A percentile compares a stretch with the other conserved stretches of the same genome.
Conservation (phyloP, 352 stramenopile species). For the Pythium brassicae region DNA sequence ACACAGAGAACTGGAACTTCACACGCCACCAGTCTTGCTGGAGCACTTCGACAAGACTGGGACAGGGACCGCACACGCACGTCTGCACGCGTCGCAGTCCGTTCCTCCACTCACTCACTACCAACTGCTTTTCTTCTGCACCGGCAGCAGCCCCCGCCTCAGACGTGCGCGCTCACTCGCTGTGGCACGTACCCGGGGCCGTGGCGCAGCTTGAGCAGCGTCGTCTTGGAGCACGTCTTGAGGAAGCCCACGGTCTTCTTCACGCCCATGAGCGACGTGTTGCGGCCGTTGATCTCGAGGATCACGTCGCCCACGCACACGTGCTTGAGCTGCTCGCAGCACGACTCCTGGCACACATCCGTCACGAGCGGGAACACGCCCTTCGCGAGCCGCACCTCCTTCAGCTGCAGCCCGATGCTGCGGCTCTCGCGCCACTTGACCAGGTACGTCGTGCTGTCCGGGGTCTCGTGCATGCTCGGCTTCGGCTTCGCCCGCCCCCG, state of each 20-base stretch:
- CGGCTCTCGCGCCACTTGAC: constrained; percentile 87
- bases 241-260: constrained; percentile 89
- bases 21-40: constrained; percentile 3
- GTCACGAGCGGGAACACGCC: constrained; percentile 77
- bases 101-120: neutral
- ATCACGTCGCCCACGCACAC: constrained; percentile 84
- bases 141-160: neutral
- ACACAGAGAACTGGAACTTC: neutral
- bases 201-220: constrained; percentile 80
- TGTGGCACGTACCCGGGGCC: constrained; percentile 68
- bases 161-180: constrained; percentile 73
- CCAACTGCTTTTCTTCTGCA: too few species aligned
- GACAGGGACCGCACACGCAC: neutral
- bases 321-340: constrained; percentile 78
- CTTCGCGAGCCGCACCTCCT: constrained; percentile 74
- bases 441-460: constrained; percentile 79
- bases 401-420: constrained; percentile 82
- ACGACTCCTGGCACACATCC: constrained; percentile 80
- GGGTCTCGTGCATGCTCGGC: constrained; percentile 70
- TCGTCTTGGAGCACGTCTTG: constrained; percentile 83
- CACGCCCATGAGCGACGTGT: constrained; percentile 85
- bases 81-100: too few species aligned
- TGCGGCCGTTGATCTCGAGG: constrained; percentile 86
- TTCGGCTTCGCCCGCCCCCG: constrained; percentile 74
- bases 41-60: constrained; percentile 27